Evolutionary conservation across 169 alveolate genomes (phyloP), one percentile per base, ranked within the genome.

Genomic region (Eimeria acervulina): DNA sequence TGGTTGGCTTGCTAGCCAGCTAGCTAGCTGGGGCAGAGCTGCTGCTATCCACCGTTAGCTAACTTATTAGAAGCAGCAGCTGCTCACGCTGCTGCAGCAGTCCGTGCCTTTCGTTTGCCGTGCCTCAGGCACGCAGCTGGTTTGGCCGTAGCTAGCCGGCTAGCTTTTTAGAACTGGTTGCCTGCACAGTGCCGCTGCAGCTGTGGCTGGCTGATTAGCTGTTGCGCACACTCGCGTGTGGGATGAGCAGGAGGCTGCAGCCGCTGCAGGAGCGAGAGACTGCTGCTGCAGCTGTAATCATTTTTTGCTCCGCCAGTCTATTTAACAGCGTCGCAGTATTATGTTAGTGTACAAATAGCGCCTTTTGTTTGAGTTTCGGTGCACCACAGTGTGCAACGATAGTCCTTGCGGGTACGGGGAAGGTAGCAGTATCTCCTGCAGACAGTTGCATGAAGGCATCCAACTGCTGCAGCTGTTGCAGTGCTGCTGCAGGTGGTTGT

Each of bases 221-320:
- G n/a, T 13, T 38, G 74, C 19, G n/a, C 80, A 68, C n/a, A 33
- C 80, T n/a, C 44, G 78, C 78, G 44, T n/a, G 6, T 28, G 40
- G 42, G 47, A 63, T 33, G 38, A 33, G 68, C 74, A 63, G 80
- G 47, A 68, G 7, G 68, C 74, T 26, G 80, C 80, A 68, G 7
- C 80, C 23, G 44, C n/a, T 33, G 47, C 80, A 66, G 78, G 44
- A 63, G 31, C 74, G 15, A 33, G 33, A 68, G 47, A 28, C 80
- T 31, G 80, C 80, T 68, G 47, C 47, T 31, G 13, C 80, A 31
- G 80, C 80, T 68, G 80, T 33, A 68, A 68, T 23, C 80, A 33
- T 28, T 68, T 28, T 42, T 26, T 28, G 80, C 44, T 68, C 80
- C n/a, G 5, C 80, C 80, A 68, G 17, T 33, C 26, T 6, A 28